Conservation (phyloP, 1,284 basidiomycete genomes). For the Trametes pubescens region DNA sequence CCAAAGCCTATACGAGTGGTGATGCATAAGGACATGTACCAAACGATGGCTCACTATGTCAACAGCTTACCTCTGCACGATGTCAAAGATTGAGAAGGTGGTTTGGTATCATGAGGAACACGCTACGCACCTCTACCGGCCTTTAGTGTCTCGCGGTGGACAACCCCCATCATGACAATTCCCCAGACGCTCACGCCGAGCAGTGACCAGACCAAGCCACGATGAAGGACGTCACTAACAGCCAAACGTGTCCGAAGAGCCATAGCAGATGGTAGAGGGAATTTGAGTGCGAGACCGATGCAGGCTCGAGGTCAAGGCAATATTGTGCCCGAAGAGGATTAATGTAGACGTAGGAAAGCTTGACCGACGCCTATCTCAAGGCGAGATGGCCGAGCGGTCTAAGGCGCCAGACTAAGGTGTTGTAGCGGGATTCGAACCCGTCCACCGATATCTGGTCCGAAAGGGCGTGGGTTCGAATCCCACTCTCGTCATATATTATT, state of each 20-base stretch:
- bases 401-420: constrained; percentile 83
- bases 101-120: neutral
- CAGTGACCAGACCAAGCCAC: constrained; percentile 39
- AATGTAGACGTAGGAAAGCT: too few relatives aligned
- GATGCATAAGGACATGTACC: neutral
- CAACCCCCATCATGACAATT: constrained; percentile 41
- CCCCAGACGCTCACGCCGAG: constrained; percentile 42
- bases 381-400: constrained; percentile 85
- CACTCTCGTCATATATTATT: constrained; percentile 48
- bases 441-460: constrained; percentile 43
- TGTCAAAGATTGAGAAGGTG: neutral
- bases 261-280: constrained; percentile 21
- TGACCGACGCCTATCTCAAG: too few relatives aligned
- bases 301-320: neutral
- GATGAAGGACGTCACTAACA: constrained; percentile 40
- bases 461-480: constrained; percentile 55
- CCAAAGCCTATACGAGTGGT: constrained; percentile 20
- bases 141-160: constrained; percentile 40
- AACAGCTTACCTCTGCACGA: constrained; percentile 20
- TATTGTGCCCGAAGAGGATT: too few relatives aligned
- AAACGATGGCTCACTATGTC: neutral
- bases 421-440: too few relatives aligned
- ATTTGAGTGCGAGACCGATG: neutral
- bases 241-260: constrained; percentile 32
- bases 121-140: constrained; percentile 39